Evolutionary conservation across 371 early-diverging fungal genomes (phyloP).

Genomic region (Basidiobolus heterosporus): DNA sequence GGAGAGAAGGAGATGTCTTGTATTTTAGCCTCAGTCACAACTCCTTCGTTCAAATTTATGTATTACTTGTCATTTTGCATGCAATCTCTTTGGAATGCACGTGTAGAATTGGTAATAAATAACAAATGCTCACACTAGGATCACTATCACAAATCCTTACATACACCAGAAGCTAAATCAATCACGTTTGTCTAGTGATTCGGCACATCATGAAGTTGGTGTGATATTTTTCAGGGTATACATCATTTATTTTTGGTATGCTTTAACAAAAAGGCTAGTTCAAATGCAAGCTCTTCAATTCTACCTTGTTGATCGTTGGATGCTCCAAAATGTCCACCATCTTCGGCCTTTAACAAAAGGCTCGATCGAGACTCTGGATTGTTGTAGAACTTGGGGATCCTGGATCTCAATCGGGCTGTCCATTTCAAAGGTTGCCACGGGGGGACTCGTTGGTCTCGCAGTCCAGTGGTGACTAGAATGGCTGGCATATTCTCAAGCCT

Average conservation of each 20-base stretch:
- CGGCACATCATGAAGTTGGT: too few relatives aligned
- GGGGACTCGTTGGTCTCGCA: constrained; percentile 59
- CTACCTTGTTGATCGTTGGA: constrained; percentile 22
- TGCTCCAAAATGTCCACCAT: constrained; percentile 34
- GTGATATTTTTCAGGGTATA: too few relatives aligned
- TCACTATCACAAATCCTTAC: too few relatives aligned
- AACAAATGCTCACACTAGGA: too few relatives aligned
- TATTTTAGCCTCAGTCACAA: too few relatives aligned
- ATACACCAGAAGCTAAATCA: too few relatives aligned
- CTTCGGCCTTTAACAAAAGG: constrained; percentile 18
- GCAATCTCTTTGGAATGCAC: too few relatives aligned
- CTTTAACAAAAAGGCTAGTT: constrained; percentile 28
- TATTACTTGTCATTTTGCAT: too few relatives aligned
- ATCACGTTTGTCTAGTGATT: too few relatives aligned
- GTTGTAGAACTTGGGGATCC: constrained; percentile 3
- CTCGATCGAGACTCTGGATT: background rate
- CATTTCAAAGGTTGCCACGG: constrained; percentile 62
- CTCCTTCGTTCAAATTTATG: too few relatives aligned
- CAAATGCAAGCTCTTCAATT: constrained; percentile 24
- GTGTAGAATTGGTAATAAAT: too few relatives aligned
- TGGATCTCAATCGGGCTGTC: constrained; percentile 31
- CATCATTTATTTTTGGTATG: constrained; percentile 14
- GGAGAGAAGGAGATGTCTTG: too few relatives aligned
- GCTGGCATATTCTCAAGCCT: constrained; percentile 17
- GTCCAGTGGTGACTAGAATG: constrained; percentile 54